Percentiles rank a stretch among this genome's conserved stretches.
These are phyloP conservation scores for Fusarium chuoi DNA, from an alignment of 2,329 filamentous ascomycete species.

Conservation along the genomic window DNA sequence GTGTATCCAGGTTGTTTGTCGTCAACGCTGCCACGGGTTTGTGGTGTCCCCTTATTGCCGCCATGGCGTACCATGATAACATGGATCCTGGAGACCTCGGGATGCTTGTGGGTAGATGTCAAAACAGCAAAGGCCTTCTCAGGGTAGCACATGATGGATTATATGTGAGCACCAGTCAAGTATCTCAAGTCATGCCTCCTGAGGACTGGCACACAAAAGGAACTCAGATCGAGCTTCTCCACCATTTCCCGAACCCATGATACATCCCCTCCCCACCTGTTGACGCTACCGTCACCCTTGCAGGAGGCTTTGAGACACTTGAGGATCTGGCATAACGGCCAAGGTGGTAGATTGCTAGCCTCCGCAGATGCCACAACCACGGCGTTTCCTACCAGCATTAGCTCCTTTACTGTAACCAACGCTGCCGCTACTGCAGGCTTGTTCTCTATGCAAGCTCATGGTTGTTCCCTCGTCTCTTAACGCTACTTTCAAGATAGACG, in stretches of 20 bases:
- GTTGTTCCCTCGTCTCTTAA: slow-evolving; percentile 26
- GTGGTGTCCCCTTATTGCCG: slow-evolving; percentile 26
- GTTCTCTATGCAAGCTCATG: slow-evolving; percentile 20
- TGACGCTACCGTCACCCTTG: slow-evolving; percentile 44
- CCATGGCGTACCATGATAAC: slow-evolving; percentile 24
- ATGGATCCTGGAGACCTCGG: slow-evolving; percentile 27
- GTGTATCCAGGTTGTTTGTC: slow-evolving; percentile 14
- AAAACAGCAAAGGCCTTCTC: slow-evolving; percentile 18
- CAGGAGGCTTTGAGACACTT: slow-evolving; percentile 43
- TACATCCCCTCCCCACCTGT: slow-evolving; percentile 35
- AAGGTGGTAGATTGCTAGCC: slow-evolving; percentile 32
- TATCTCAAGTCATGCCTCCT: slow-evolving; percentile 30
- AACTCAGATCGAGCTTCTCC: slow-evolving; percentile 37
- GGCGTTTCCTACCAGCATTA: slow-evolving; percentile 20
- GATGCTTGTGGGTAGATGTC: slow-evolving; percentile 21
- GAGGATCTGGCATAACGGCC: slow-evolving; percentile 47
- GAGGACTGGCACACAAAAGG: slow-evolving; percentile 18
- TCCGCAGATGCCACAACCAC: slow-evolving; percentile 32
- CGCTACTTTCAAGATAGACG: slow-evolving; percentile 36
- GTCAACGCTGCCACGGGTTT: slow-evolving; percentile 3
- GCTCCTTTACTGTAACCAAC: slow-evolving; percentile 24
- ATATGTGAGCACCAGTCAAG: slow-evolving; percentile 23
- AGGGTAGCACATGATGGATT: slow-evolving; percentile 32
- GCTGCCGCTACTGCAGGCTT: slow-evolving; percentile 30
- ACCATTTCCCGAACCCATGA: slow-evolving; percentile 42